Evolutionary conservation across 176 grass and related monocot species (phyloP), one percentile per base, ranked within the genome.

Genomic region (Zea luxurians): DNA sequence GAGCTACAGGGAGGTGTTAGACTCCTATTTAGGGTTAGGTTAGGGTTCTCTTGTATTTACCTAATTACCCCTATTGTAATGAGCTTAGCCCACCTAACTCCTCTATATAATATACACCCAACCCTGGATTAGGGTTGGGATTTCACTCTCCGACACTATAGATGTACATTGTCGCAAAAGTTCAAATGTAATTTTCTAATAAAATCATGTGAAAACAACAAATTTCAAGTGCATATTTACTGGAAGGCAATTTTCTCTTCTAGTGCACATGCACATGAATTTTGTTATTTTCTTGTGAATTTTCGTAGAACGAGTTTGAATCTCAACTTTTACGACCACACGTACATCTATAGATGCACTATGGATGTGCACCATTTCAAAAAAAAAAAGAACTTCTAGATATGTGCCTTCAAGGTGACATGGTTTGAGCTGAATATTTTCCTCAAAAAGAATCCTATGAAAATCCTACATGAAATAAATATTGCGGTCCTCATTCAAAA

Each of bases 401-500:
- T 58, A 58, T 58, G 54, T 58, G 1, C 9, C 9, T 18, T 58
- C 54, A 58, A 3, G 54, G 54, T 20, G n/a, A 58, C 3, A 1
- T 20, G 54, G 16, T 9, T 58, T 20, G 54, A 58, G 54, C 7
- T 58, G n/a, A 58, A 58, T 20, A 58, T 58, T 58, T 42, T 58
- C 54, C 17, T 58, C 2, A 2, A 66, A 20, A 48, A 60, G 27
- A 80, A 13, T 68, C 54, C 15, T 62, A 48, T 36, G 49, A 20
- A 59, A 75, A 20, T 75, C 10, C 17, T 59, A 80, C 5, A 74
- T 12, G n/a, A 59, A 66, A 75, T 17, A 10, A 10, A 50, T 75
- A 64, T 47, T 76, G 11, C 37, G 11, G 42, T 3, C 4, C 60
- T 54, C 21, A 7, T 64, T 83, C 48, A 73, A 83, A 83, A 70